Percentiles rank a stretch among this genome's conserved stretches.
phyloP scores from a whole-genome alignment of 225 moss, liverwort and hornwort species.

The Sphagnum contortum region DNA sequence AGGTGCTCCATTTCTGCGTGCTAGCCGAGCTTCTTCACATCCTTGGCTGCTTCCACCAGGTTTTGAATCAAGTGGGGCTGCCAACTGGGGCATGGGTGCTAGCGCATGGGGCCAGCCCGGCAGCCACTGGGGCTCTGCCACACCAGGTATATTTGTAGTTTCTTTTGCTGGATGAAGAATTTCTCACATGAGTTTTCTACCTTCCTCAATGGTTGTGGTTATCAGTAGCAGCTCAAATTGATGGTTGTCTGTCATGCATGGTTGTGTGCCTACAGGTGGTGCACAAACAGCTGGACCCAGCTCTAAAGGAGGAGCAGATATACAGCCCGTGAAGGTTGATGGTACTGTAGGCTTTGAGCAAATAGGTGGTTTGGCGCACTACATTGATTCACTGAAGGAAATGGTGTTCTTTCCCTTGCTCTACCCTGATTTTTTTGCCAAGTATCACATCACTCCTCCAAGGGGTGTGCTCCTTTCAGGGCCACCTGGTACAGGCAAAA shows the following conservation, averaged over 20 bases:
- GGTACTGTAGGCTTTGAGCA: conserved; percentile 73
- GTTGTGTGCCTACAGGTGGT: conserved; percentile 20
- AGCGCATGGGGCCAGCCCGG: conserved; percentile 61
- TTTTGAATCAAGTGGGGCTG: conserved; percentile 32
- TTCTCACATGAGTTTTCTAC: too few relatives aligned
- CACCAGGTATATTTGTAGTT: conserved; percentile 16
- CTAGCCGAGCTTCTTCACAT: conserved; percentile 39
- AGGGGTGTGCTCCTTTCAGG: conserved; percentile 72
- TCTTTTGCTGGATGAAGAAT: too few relatives aligned
- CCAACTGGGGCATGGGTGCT: conserved; percentile 45
- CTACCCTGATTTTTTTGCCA: conserved; percentile 72
- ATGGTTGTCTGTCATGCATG: too few relatives aligned
- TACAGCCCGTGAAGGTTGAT: conserved; percentile 80
- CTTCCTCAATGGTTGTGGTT: too few relatives aligned
- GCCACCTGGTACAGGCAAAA: conserved; percentile 76
- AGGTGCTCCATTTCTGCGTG: conserved; percentile 52
- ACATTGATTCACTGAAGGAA: conserved; percentile 81
- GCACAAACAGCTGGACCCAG: conserved; percentile 76
- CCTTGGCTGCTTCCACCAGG: conserved; percentile 57
- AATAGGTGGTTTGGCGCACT: conserved; percentile 74
- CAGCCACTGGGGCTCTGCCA: conserved; percentile 48
- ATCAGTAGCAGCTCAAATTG: too few relatives aligned
- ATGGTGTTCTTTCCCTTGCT: conserved; percentile 83
- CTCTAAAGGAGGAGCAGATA: conserved; percentile 80
- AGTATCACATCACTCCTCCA: conserved; percentile 74